Percentiles rank a stretch among this genome's conserved stretches.
Conservation (phyloP, 257 asterid species). For the Apocynum venetum region DNA sequence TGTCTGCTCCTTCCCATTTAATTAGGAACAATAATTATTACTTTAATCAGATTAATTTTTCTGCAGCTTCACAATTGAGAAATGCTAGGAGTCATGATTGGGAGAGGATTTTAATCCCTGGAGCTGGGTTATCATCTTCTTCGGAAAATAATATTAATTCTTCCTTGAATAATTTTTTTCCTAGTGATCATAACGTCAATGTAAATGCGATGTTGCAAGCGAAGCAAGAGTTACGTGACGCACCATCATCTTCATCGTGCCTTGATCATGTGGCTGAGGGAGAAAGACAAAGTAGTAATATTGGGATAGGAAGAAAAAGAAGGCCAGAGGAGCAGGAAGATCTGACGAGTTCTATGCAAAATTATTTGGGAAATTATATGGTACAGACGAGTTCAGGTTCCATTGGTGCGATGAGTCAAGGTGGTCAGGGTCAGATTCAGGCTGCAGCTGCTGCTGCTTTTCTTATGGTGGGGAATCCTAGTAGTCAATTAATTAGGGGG, state of each 20-base stretch:
- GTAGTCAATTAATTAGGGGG: constrained; percentile 29
- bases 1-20: constrained; percentile 50
- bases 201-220: constrained; percentile 32
- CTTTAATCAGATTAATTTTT: constrained; percentile 20
- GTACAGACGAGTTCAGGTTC: constrained; percentile 30
- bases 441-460: constrained; percentile 28
- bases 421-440: constrained; percentile 27
- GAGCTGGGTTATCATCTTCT: constrained; percentile 22
- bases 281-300: neutral
- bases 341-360: constrained; percentile 20
- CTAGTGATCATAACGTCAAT: neutral
- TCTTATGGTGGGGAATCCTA: constrained; percentile 29
- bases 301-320: constrained; percentile 23
- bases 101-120: constrained; percentile 26
- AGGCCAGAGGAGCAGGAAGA: constrained; percentile 28
- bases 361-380: constrained; percentile 24
- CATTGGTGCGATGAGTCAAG: constrained; percentile 14
- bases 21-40: constrained; percentile 16
- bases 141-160: constrained; percentile 23
- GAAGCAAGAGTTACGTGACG: constrained; percentile 47
- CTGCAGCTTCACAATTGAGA: constrained; percentile 21
- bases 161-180: neutral
- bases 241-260: neutral
- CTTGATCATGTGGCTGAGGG: constrained; percentile 11
- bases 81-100: constrained; percentile 2